Base-by-base conservation (phyloP, 345 rosid genomes). In the Chamaenerion angustifolium region DNA sequence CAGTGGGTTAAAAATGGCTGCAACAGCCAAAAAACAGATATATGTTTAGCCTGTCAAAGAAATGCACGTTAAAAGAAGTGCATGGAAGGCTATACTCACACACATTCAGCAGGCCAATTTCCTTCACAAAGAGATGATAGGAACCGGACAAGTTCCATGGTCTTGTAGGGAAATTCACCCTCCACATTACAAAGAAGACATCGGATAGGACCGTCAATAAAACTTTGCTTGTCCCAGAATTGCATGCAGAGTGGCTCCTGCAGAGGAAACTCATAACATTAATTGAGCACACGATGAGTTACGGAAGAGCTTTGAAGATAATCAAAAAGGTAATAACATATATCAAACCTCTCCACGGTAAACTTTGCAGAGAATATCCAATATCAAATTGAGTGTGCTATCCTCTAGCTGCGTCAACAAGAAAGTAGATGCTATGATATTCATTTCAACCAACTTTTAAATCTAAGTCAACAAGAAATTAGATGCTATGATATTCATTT, bases 101-200 rank as follows among this genome's bases (percentile, higher is more conserved):
- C 96, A 42, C 98, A 92, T 74, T 87, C 87, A 35, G 96, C 81
- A 49, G 98, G 95, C 98, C 98, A 92, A 53, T 79, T 73, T 64
- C 96, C 98, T 68, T 87, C 96, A 69, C 92, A 75, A 51, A 92
- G 82, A 60, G 93, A 75, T 51, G 95, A 78, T 68, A 92, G 67
- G 59, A 92, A 71, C 54, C 82, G 83, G 64, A 87, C 62, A 53
- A 87, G 69, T 71, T 78, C 93, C 42, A 61, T 52, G 59, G 74
- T 81, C 69, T 94, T 87, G 57, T 67, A 70, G 14, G 98, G 96
- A 61, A 92, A 92, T 78, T 83, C 95, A 35, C 82, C 77, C 73
- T 84, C 98, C 60, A 92, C 68, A 62, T 76, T 83, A 68, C 80
- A 75, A 57, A 92, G 94, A 73, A 92, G 81, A 71, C 96, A 83